These are phyloP conservation scores for Casuarina cunninghamiana DNA, from an alignment of 306 rosid genomes.

Conservation along the genomic window DNA sequence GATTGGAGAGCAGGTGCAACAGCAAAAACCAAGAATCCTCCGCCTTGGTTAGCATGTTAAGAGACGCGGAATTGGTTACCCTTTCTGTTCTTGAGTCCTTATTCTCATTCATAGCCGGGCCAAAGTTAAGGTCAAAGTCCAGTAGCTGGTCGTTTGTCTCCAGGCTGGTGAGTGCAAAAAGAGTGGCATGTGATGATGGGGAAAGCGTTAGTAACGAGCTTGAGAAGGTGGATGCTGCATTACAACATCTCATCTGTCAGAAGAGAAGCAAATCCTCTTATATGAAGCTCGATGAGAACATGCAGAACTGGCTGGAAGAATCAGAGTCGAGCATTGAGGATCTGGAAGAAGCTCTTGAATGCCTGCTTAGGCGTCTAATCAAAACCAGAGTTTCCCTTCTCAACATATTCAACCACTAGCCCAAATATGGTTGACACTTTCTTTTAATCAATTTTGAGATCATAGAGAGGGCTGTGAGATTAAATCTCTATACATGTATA, in stretches of 20 bases:
- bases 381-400: too few species aligned
- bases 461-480: too few species aligned
- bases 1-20: slow-evolving; percentile 11
- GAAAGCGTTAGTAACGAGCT: slow-evolving; percentile 41
- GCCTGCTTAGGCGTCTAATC: too few species aligned
- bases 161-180: slow-evolving; percentile 30
- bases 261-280: slow-evolving; percentile 30
- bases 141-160: slow-evolving; percentile 49
- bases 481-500: too few species aligned
- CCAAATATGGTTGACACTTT: too few species aligned
- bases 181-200: slow-evolving; percentile 23
- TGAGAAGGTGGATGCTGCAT: slow-evolving; percentile 45
- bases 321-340: slow-evolving; percentile 39
- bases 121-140: slow-evolving; percentile 23
- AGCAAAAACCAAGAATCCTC: slow-evolving; percentile 23
- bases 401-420: too few species aligned
- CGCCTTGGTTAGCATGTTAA: slow-evolving; percentile 29
- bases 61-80: slow-evolving; percentile 34
- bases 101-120: slow-evolving; percentile 30
- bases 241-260: slow-evolving; percentile 43
- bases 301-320: slow-evolving; percentile 37
- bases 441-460: too few species aligned
- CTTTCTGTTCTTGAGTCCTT: slow-evolving; percentile 35
- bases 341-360: too few species aligned
- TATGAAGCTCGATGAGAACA: not conserved